These are phyloP conservation scores for Thelephora aurantiotincta DNA, from an alignment of 768 basidiomycete genomes.

Conservation along the genomic window DNA sequence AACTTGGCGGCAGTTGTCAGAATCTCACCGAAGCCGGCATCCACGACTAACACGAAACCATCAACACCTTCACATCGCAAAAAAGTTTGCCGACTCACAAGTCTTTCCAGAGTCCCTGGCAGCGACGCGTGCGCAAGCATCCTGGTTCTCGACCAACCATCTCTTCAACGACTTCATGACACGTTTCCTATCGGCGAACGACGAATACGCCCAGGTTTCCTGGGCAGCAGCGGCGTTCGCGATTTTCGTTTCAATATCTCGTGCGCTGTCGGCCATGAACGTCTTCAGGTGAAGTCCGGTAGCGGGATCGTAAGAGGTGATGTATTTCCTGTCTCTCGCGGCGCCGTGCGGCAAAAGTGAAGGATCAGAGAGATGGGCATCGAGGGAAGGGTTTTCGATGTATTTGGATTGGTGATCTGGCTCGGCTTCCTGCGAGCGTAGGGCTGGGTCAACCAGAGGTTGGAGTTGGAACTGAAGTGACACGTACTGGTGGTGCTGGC, in stretches of 20 bases:
- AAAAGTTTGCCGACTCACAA: slow-evolving; percentile 29
- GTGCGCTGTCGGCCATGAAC: slow-evolving; percentile 55
- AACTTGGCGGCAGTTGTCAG: slow-evolving; percentile 90
- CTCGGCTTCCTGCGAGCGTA: slow-evolving; percentile 12
- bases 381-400: slow-evolving; percentile 44
- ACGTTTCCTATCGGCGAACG: slow-evolving; percentile 66
- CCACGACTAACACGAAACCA: slow-evolving; percentile 47
- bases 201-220: slow-evolving; percentile 54
- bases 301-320: slow-evolving; percentile 88
- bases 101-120: slow-evolving; percentile 96
- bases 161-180: slow-evolving; percentile 79
- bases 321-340: slow-evolving; percentile 42
- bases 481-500: slow-evolving; percentile 42
- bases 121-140: slow-evolving; percentile 71
- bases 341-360: slow-evolving; percentile 37
- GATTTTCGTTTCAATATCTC: slow-evolving; percentile 68
- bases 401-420: slow-evolving; percentile 40
- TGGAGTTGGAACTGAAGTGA: not conserved
- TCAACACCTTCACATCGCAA: not conserved
- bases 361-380: slow-evolving; percentile 45
- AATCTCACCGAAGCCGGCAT: slow-evolving; percentile 90
- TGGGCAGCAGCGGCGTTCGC: slow-evolving; percentile 50
- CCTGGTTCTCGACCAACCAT: slow-evolving; percentile 90
- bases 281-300: slow-evolving; percentile 75
- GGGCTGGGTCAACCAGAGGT: slow-evolving; percentile 1